phyloP scores from a whole-genome alignment of 257 asterid species.

The Solanum boliviense region DNA sequence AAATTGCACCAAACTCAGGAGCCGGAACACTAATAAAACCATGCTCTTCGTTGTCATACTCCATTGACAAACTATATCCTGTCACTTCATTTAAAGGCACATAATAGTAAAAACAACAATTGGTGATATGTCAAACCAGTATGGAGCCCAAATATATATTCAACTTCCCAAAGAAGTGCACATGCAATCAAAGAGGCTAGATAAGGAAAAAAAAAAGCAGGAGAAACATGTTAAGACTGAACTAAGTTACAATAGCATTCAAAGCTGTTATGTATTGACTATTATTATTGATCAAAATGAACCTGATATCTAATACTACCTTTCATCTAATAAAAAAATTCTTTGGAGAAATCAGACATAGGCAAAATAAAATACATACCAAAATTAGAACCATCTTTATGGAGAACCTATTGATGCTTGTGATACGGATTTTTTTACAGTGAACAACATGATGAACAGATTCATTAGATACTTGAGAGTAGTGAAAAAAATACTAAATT shows the following conservation, averaged over 20 bases:
- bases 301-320: neutral
- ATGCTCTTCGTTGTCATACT: conserved; percentile 21
- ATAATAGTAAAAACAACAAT: neutral
- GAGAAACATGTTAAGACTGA: neutral
- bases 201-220: neutral
- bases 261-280: neutral
- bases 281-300: neutral
- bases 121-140: neutral
- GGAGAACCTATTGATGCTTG: neutral
- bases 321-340: neutral
- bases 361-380: neutral
- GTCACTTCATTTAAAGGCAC: neutral
- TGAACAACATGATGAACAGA: neutral
- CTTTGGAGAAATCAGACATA: neutral
- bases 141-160: neutral
- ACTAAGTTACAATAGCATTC: neutral
- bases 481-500: neutral
- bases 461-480: neutral
- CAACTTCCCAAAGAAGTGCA: neutral
- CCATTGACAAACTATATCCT: conserved; percentile 30
- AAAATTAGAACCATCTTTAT: neutral
- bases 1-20: conserved; percentile 84
- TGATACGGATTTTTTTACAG: neutral
- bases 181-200: neutral
- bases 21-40: conserved; percentile 29